phyloP scores from a whole-genome alignment of 164 flowering plant species.

The Amborella trichopoda region DNA sequence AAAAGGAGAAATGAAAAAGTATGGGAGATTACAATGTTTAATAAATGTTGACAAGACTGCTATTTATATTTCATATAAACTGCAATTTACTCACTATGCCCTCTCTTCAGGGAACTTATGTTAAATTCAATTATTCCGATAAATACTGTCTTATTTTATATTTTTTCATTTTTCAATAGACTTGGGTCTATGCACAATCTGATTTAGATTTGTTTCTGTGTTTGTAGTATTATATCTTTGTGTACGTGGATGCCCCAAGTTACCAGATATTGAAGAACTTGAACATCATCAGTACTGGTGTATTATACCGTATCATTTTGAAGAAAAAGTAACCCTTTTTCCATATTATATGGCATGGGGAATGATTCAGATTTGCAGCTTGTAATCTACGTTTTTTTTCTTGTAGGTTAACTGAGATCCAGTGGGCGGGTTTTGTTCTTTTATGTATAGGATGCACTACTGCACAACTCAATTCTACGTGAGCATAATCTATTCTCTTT shows the following conservation, averaged over 20 bases:
- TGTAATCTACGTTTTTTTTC: slow-evolving; percentile 1
- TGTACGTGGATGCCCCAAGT: slow-evolving; percentile 98
- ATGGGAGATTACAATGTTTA: not conserved
- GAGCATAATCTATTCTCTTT: slow-evolving; percentile 16
- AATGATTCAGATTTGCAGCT: no score
- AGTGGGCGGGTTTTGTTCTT: slow-evolving; percentile 95
- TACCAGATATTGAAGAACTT: slow-evolving; percentile 94
- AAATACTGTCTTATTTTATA: no score
- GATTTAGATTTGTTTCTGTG: slow-evolving; percentile 5
- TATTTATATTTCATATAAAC: no score
- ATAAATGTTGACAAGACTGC: slow-evolving; percentile 1
- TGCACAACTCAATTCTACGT: slow-evolving; percentile 85
- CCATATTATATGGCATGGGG: not conserved
- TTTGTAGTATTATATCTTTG: slow-evolving; percentile 92
- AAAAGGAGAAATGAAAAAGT: no score
- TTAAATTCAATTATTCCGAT: no score
- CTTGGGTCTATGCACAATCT: no score
- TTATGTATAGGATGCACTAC: slow-evolving; percentile 93
- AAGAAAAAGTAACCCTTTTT: slow-evolving; percentile 58
- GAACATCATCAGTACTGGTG: slow-evolving; percentile 93
- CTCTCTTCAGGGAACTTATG: no score
- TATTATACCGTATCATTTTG: slow-evolving; percentile 78
- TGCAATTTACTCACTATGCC: no score
- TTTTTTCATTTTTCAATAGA: no score
- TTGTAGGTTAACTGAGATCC: slow-evolving; percentile 85